Evolutionary conservation across 441 rosid species (phyloP).

Genomic region (Euphorbia celastroides): DNA sequence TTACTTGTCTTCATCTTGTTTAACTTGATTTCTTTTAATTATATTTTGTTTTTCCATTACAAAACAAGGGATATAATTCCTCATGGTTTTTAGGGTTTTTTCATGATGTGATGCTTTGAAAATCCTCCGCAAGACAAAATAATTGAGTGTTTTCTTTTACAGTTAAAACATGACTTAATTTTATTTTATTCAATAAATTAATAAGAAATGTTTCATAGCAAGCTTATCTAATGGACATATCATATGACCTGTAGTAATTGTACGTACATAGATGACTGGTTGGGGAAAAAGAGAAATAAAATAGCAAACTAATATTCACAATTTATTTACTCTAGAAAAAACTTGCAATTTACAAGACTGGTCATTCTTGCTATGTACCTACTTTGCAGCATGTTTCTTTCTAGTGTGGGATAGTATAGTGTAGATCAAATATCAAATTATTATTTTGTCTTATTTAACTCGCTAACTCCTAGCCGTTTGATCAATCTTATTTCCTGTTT

Average conservation of each 20-base stretch:
- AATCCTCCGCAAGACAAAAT: background rate
- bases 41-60: background rate
- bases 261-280: background rate
- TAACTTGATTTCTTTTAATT: background rate
- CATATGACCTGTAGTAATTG: slow-evolving; percentile 17
- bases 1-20: background rate
- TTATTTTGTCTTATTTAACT: slow-evolving; percentile 8
- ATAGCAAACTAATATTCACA: too few relatives aligned
- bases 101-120: slow-evolving; percentile 15
- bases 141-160: background rate
- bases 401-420: background rate
- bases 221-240: slow-evolving; percentile 16
- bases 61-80: background rate
- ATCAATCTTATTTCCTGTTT: background rate
- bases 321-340: background rate
- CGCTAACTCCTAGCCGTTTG: background rate
- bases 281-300: background rate
- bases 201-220: background rate
- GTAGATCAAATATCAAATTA: slow-evolving; percentile 9
- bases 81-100: slow-evolving; percentile 23
- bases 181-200: background rate
- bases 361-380: slow-evolving; percentile 3
- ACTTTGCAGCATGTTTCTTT: slow-evolving; percentile 6
- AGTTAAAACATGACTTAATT: too few relatives aligned
- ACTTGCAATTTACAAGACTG: background rate